Base-by-base conservation (phyloP, 140 eudicot species). In the Cichorium intybus region DNA sequence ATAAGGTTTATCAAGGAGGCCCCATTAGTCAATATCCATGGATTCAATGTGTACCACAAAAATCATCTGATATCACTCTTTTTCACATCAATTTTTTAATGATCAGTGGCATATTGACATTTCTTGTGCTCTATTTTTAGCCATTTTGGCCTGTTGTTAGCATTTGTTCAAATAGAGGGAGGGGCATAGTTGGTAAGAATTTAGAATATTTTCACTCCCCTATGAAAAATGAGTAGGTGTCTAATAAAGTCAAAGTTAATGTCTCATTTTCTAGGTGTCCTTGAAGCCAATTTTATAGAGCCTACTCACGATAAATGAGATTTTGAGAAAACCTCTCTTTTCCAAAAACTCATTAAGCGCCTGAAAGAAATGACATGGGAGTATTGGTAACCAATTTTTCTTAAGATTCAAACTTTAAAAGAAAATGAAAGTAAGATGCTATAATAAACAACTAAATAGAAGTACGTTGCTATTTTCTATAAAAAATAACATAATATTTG, bases 1-100 rank as follows among this genome's bases (percentile, higher is more conserved):
- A 87, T 91, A 56, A 96, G 98, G 56, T 92, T 92, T 66, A 50
- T 92, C 33, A 92, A 88, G 81, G 98, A 92, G 50, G 96, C 96
- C 41, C 98, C 95, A 22, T 49, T 45, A 20, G 84, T 92, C 17
- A 75, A 77, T 75, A 72, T 88, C 62, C 98, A 92, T 77, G 98
- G 98, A 34, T 92, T 92, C 58, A 87, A 81, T 62, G 80, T 92
- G 65, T 92, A 92, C 86, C 95, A 92, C 75, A 87, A 74, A 82
- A 92, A 92, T 61, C 94, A 95, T 52, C 80, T 92, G 27, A 85
- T 92, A n/a, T n/a, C n/a, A n/a, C n/a, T n/a, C n/a, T n/a, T n/a
- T n/a, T n/a, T n/a, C n/a, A 33, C 23, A 22, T 52, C 4, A 6
- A 34, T 51, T 5, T 61, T 69, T 41, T 58, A 28, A 24, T 28